Conservation (phyloP, 2,329 filamentous ascomycete genomes). For the Periconia sp. region DNA sequence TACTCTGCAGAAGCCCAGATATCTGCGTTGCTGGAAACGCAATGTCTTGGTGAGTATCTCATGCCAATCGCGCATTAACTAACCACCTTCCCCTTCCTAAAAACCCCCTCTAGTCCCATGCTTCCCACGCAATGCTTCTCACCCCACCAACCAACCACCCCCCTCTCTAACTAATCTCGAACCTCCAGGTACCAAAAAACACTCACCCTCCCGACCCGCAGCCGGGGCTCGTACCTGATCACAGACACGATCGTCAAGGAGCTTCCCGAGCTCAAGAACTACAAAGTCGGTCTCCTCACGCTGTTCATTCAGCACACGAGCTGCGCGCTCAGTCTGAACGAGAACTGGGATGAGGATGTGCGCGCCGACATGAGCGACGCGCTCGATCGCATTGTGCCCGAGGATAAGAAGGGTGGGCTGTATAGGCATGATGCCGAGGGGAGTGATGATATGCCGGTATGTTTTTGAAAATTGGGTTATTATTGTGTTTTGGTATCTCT, state of each 20-base stretch:
- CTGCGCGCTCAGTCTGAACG: constrained; percentile 87
- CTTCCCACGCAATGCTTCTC: too few relatives aligned
- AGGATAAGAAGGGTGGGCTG: constrained; percentile 63
- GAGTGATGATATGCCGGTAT: constrained; percentile 86
- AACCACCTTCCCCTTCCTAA: neutral
- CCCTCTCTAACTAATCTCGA: neutral
- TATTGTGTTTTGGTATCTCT: neutral
- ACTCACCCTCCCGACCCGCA: constrained; percentile 73
- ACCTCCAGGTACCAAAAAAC: constrained; percentile 68
- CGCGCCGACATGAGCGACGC: constrained; percentile 91
- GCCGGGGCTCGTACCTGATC: constrained; percentile 85
- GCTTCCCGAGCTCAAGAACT: constrained; percentile 77
- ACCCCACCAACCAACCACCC: neutral
- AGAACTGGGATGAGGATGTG: constrained; percentile 89
- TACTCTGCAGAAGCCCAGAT: constrained; percentile 28
- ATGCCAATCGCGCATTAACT: constrained; percentile 1
- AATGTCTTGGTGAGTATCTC: constrained; percentile 34
- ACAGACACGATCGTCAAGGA: constrained; percentile 72
- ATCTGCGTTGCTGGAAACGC: constrained; percentile 23
- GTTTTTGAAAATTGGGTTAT: constrained; percentile 25
- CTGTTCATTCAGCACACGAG: constrained; percentile 95
- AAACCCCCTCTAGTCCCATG: too few relatives aligned
- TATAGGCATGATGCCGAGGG: constrained; percentile 91
- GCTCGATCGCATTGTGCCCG: constrained; percentile 84
- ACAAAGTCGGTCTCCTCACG: constrained; percentile 74